Evolutionary conservation across 257 asterid genomes (phyloP), one percentile per base, ranked within the genome.

Genomic region (Przewalskia tangutica): DNA sequence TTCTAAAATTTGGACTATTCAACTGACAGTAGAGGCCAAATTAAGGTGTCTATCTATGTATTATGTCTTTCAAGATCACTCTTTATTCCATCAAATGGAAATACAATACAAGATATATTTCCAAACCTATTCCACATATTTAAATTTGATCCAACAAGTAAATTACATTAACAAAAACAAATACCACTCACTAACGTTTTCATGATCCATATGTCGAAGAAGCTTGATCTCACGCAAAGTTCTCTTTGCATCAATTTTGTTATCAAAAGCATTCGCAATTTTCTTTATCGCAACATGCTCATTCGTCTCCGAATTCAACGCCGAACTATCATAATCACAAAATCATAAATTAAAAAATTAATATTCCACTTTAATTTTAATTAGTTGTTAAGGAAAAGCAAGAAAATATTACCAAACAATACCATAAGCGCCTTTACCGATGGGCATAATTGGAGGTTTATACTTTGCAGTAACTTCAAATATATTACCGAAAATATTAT

Each of bases 161-260:
- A 73, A 48, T 23, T 13, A 48, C 20, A 44, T 46, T 6, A 56
- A 70, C 36, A 10, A 18, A 68, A 36, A 8, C 32, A 83, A 60
- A 46, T 42, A 44, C 8, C 71, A 85, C 59, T 76, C 70, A 92
- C 99, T 86, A 63, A 95, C 99, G 82, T 95, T 95, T 85, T 95
- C 99, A 87, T 95, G 99, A 91, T 95, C 99, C 99, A 95, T 94
- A 84, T 95, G 99, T 7, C 99, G 93, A 65, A 95, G 97, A 82
- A 95, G 97, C 91, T 95, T 95, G 92, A 95, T 95, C 92, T 95
- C 98, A 64, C 99, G 97, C 88, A 95, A 90, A 78, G 99, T 95
- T 90, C 99, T 92, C 93, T 95, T 95, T 7, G 97, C 99, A 81
- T 94, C 99, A 48, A 95, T 92, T 90, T 80, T 95, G 81, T 95